Base-by-base conservation (phyloP, 2,329 filamentous ascomycete genomes). In the Catunica adiposa region DNA sequence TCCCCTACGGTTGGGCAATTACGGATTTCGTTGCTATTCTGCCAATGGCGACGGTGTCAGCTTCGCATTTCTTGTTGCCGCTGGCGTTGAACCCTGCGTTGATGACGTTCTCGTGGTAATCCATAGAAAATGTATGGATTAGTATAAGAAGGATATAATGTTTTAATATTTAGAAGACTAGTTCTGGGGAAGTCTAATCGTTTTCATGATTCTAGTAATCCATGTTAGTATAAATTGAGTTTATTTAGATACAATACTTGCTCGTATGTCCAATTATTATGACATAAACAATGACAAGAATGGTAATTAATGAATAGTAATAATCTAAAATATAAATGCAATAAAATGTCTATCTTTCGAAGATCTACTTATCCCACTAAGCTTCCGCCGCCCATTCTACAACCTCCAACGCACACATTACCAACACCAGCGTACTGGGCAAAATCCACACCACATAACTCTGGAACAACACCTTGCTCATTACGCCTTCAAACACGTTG, bases 381-480 rank as follows among this genome's bases (percentile, higher is more conserved):
- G 11, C 29, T 11, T 34, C 29, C 29, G 40, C 40, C 40, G 89
- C 86, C 90, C 90, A 96, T 65, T 94, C 86, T 3, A 97, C 82
- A 1, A 92, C 89, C 68, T 97, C 89, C 52, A 98, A 74, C 20
- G 90, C 92, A 65, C 86, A 79, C 79, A 97, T 84, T 55, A 98
- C 92, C 46, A 97, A 77, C 37, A 94, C 65, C 44, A 98, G 77
- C 1, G 92, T 98, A 40, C 88, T 95, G 1, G 92, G 92, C 53
- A 98, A 76, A 62, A 98, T 97, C 87, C 89, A 95, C 60, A 96
- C 83, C 58, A 98, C 69, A 60, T 71, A 71, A 70, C 90, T 96
- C 73, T 96, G 90, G 73, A 97, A 95, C 53, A 97, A 71, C 56
- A 98, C 77, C 67, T 81, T 86, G 60, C 86, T 86, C 89, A 98